Evolutionary conservation across 2,329 filamentous ascomycete species (phyloP).

Genomic region (Alternaria infectoria): DNA sequence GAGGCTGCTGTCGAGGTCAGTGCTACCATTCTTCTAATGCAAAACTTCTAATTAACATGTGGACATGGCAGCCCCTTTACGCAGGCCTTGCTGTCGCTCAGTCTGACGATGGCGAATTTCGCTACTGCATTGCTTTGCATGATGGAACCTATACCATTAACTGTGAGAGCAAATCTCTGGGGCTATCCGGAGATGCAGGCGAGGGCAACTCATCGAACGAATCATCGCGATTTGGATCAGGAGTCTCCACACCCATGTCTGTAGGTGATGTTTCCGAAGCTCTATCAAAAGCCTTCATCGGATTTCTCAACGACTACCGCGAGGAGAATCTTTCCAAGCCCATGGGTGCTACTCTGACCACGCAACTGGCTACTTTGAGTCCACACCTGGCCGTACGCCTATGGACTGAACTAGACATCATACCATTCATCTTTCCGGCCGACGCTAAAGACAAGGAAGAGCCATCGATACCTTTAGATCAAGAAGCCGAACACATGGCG

Average conservation of each 20-base stretch:
- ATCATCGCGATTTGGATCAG: conserved; percentile 14
- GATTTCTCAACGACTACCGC: conserved; percentile 65
- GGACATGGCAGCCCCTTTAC: conserved; percentile 54
- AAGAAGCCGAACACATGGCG: conserved; percentile 81
- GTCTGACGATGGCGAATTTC: conserved; percentile 57
- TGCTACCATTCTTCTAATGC: neutral
- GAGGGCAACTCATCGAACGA: neutral
- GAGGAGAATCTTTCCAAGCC: conserved; percentile 74
- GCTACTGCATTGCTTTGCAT: conserved; percentile 67
- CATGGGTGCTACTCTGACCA: conserved; percentile 73
- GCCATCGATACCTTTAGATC: conserved; percentile 70
- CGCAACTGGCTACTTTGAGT: conserved; percentile 64
- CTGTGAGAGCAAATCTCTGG: conserved; percentile 60
- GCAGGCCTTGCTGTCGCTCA: conserved; percentile 67
- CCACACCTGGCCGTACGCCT: conserved; percentile 72
- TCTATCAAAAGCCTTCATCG: conserved; percentile 66
- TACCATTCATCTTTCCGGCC: conserved; percentile 67
- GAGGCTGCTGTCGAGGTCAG: conserved; percentile 5
- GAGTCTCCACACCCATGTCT: conserved; percentile 18
- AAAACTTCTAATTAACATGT: neutral
- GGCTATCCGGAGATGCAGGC: neutral
- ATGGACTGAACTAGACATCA: conserved; percentile 78
- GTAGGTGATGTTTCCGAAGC: conserved; percentile 15
- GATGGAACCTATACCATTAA: conserved; percentile 78
- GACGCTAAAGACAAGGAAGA: conserved; percentile 5